Conservation (phyloP, 2,329 filamentous ascomycete genomes). For the Hypoxylon sp. region DNA sequence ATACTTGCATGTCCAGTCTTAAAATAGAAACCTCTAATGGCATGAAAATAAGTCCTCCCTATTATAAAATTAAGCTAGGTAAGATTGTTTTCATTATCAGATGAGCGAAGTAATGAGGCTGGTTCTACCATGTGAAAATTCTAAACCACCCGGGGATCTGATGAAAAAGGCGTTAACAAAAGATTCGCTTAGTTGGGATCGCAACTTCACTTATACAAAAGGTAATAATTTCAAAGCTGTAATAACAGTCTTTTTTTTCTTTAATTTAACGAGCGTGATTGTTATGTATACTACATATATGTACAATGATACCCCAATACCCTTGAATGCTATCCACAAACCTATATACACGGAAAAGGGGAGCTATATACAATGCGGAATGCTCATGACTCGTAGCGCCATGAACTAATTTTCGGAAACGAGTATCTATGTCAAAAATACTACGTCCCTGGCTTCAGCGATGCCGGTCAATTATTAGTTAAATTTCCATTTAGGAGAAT, state of each 20-base stretch:
- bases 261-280: constrained; percentile 31
- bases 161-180: too few species aligned
- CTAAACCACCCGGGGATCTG: too few species aligned
- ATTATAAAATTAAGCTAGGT: neutral
- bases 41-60: neutral
- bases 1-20: neutral
- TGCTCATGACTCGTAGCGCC: constrained; percentile 13
- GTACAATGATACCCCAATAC: constrained; percentile 35
- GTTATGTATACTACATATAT: constrained; percentile 23
- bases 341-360: constrained; percentile 36
- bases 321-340: constrained; percentile 33
- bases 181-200: neutral
- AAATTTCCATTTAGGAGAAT: constrained; percentile 50
- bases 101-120: too few species aligned
- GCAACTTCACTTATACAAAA: neutral
- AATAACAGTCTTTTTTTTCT: constrained; percentile 5
- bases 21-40: neutral
- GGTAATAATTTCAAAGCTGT: neutral
- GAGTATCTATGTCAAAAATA: constrained; percentile 7
- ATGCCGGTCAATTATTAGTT: neutral
- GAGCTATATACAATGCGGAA: constrained; percentile 39
- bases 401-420: constrained; percentile 31
- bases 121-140: too few species aligned
- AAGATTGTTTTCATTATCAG: too few species aligned
- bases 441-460: neutral